Evolutionary conservation across 2,329 filamentous ascomycete genomes (phyloP), one percentile per base, ranked within the genome.

Genomic region (Cytospora piceicola): DNA sequence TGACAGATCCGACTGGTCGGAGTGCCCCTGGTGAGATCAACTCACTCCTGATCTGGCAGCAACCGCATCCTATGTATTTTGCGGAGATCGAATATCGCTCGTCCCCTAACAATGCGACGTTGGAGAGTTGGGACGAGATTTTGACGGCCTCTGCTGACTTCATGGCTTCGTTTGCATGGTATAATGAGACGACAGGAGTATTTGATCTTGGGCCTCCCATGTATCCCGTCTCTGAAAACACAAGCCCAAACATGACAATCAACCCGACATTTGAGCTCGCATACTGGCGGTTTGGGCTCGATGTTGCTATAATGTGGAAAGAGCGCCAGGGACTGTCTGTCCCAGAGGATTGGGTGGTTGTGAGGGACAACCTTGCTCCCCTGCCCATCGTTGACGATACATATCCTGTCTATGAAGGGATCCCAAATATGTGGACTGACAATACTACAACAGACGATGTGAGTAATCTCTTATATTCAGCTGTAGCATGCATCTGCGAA

Each of bases 11-110:
- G 0, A 81, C 79, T 0, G 83, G 85, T 30, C 77, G 82, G 14
- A 83, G 80, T 56, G 83, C 84, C 1, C 85, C 86, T 0, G 86
- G 86, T 2, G 82, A 85, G 68, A 88, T 88, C 71, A 88, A 88
- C 72, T 82, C 81, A 12, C 75, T 88, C 1, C 75, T 89, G 3
- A 83, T 88, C 64, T 88, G 86, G 86, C 86, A 88, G 69, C 86
- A 88, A 70, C 85, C 85, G 9, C 86, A 88, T 71, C 79, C 82
- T 0, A 83, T 88, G 78, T 85, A 85, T 71, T 85, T 88, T 70
- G 86, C 85, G 0, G 85, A 87, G 72, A 74, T 82, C 22, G 82
- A 85, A 70, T 87, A 83, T 70, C 77, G 82, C 27, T 77, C 77
- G 0, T 80, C 77, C 61, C 79, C 82, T 0, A 77, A 74, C 9